Evolutionary conservation across 2,329 filamentous ascomycete genomes (phyloP), one percentile per base, ranked within the genome.

Genomic region (Talaromyces albobiverticillius): DNA sequence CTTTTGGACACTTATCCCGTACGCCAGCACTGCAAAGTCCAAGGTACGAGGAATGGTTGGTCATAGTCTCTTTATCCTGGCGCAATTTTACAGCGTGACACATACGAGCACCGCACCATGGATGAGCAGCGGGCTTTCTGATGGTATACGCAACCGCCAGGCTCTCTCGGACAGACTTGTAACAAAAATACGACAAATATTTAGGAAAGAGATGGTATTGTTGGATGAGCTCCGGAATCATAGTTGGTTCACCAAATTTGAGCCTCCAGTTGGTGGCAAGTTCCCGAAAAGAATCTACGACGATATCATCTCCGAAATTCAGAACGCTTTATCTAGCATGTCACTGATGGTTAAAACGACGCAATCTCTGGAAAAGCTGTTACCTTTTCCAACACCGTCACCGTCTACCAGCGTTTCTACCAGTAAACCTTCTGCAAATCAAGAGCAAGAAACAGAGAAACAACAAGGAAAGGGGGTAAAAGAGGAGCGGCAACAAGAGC

Each of bases 31-130:
- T 0, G 88, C 90, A 60, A 84, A 88, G 53, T 84, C 83, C 3
- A 83, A 83, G 62, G 75, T 91, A 6, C 80, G 88, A 4, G 82
- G 83, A 59, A 86, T 86, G 57, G 75, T 91, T 0, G 86, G 87
- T 3, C 80, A 81, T 1, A 82, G 86, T 0, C 72, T 92, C 2
- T 90, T 89, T 65, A 76, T 91, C 1, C 77, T 90, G 2, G 88
- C 87, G 6, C 90, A 89, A 62, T 88, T 87, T 67, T 90, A 89
- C 65, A 84, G 81, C 5, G 82, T 86, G 57, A 83, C 89, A 58
- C 82, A 88, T 62, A 88, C 87, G 0, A 79, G 89, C 18, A 77
- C 78, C 40, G 73, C 81, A 9, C 78, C 84, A 10, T 79, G 86
- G 51, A 69, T 76, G 43, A 71, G 67, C 1, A 62, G 76, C 20